These are phyloP conservation scores for Rhinocladiella mackenziei DNA, from an alignment of 2,329 filamentous ascomycete species.

Conservation along the genomic window DNA sequence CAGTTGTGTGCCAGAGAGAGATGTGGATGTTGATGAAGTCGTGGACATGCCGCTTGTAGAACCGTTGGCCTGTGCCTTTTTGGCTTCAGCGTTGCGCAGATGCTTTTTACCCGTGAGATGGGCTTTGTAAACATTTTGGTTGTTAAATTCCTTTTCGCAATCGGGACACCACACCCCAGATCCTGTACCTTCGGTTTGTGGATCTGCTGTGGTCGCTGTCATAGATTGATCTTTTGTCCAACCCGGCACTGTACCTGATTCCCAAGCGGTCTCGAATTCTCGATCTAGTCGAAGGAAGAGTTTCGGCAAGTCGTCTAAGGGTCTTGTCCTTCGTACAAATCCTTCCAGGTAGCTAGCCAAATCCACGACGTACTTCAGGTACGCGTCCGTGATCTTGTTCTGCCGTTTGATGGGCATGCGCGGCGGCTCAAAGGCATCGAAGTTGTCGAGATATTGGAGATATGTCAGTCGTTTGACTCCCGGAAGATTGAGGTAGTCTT, in stretches of 20 bases:
- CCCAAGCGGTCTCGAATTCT: constrained; percentile 82
- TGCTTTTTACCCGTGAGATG: constrained; percentile 92
- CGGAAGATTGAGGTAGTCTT: constrained; percentile 84
- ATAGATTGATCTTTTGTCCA: constrained; percentile 62
- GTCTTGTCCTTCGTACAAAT: constrained; percentile 79
- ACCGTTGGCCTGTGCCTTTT: constrained; percentile 39
- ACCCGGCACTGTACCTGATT: constrained; percentile 70
- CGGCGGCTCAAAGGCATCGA: constrained; percentile 78
- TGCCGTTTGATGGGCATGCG: constrained; percentile 68
- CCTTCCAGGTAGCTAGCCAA: constrained; percentile 79
- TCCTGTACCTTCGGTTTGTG: constrained; percentile 52
- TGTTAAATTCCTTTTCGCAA: constrained; percentile 93
- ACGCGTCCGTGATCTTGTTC: constrained; percentile 87
- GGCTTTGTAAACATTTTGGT: constrained; percentile 87
- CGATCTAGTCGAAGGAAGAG: constrained; percentile 71
- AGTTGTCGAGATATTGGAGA: constrained; percentile 85
- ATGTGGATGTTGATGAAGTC: constrained; percentile 11
- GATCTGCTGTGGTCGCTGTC: constrained; percentile 38
- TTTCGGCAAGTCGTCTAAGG: constrained; percentile 79
- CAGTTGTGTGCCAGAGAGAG: constrained; percentile 44
- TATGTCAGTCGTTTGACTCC: constrained; percentile 82
- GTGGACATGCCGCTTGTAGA: constrained; percentile 23
- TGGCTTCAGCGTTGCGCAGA: constrained; percentile 71
- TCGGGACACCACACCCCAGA: constrained; percentile 84
- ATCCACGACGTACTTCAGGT: constrained; percentile 82